These are phyloP conservation scores for Daldinia eschscholtzii DNA, from an alignment of 2,329 filamentous ascomycete genomes.

Conservation along the genomic window DNA sequence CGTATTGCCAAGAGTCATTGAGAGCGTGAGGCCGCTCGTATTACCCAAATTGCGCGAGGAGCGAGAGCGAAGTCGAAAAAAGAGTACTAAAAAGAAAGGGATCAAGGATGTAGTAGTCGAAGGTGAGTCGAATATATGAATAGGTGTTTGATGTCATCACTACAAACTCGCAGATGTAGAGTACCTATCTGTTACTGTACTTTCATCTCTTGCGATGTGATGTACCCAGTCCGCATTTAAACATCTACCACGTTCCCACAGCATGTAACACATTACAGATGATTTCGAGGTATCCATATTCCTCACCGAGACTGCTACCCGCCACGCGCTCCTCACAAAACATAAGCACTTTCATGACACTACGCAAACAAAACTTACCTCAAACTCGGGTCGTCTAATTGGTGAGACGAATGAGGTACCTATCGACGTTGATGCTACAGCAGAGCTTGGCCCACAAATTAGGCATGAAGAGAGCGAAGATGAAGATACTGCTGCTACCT, in stretches of 20 bases:
- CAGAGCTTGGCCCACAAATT: slow-evolving; percentile 54
- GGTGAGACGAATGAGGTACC: slow-evolving; percentile 67
- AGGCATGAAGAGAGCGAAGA: slow-evolving; percentile 73
- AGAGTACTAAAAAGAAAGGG: slow-evolving; percentile 77
- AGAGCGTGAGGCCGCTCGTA: slow-evolving; percentile 85
- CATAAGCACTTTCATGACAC: slow-evolving; percentile 80
- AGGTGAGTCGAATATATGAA: slow-evolving; percentile 65
- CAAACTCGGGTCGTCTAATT: slow-evolving; percentile 73
- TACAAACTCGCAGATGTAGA: slow-evolving; percentile 16
- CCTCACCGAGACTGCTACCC: slow-evolving; percentile 84
- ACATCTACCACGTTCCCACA: slow-evolving; percentile 41
- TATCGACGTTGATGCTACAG: slow-evolving; percentile 62
- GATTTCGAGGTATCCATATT: slow-evolving; percentile 97
- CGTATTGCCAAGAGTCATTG: slow-evolving; percentile 84
- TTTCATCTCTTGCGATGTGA: slow-evolving; percentile 15
- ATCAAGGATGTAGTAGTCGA: slow-evolving; percentile 89
- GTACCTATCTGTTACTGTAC: slow-evolving; percentile 15
- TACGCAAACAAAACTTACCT: slow-evolving; percentile 65
- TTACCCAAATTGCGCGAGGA: slow-evolving; percentile 91
- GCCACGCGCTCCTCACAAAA: slow-evolving; percentile 88
- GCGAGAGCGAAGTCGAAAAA: slow-evolving; percentile 67
- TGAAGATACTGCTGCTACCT: slow-evolving; percentile 64
- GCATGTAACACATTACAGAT: slow-evolving; percentile 65
- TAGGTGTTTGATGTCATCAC: slow-evolving; percentile 24
- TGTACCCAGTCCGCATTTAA: slow-evolving; percentile 24